These are phyloP conservation scores for Alternaria arbusti DNA, from an alignment of 2,329 filamentous ascomycete species.

Conservation along the genomic window DNA sequence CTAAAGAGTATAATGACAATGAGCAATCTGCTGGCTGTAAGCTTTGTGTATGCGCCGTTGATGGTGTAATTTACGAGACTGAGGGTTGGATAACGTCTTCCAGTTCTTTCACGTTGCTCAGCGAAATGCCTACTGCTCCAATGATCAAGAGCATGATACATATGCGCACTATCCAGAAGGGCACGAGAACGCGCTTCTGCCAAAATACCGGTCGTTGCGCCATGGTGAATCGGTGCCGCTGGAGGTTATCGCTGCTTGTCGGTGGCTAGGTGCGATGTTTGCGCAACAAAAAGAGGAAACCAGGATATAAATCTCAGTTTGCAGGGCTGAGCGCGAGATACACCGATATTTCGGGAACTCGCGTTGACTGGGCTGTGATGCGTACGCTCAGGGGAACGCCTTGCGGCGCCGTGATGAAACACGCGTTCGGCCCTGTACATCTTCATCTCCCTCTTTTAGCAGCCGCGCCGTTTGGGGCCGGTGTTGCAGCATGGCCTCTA, in stretches of 20 bases:
- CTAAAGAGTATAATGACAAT: constrained; percentile 43
- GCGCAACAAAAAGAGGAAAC: neutral
- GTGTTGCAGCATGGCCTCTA: neutral
- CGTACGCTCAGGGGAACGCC: constrained; percentile 27
- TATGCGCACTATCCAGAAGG: constrained; percentile 46
- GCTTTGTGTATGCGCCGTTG: neutral
- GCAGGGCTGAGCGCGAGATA: constrained; percentile 9
- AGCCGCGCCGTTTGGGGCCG: neutral
- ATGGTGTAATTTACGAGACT: constrained; percentile 25
- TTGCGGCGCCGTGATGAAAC: constrained; percentile 28
- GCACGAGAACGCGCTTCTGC: constrained; percentile 49
- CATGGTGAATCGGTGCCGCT: constrained; percentile 22
- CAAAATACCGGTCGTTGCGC: constrained; percentile 32
- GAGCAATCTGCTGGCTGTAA: constrained; percentile 34
- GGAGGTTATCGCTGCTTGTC: neutral
- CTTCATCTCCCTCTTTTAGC: constrained; percentile 19
- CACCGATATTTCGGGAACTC: constrained; percentile 6
- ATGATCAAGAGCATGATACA: constrained; percentile 43
- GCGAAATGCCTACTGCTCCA: constrained; percentile 31
- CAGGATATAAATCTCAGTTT: neutral
- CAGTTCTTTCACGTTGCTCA: constrained; percentile 25
- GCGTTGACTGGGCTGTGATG: constrained; percentile 16
- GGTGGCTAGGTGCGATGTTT: neutral
- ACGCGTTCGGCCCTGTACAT: constrained; percentile 24
- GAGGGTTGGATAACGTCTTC: constrained; percentile 24